Evolutionary conservation across 805 yeast species (phyloP).

Genomic region (Ogataea ganodermae): DNA sequence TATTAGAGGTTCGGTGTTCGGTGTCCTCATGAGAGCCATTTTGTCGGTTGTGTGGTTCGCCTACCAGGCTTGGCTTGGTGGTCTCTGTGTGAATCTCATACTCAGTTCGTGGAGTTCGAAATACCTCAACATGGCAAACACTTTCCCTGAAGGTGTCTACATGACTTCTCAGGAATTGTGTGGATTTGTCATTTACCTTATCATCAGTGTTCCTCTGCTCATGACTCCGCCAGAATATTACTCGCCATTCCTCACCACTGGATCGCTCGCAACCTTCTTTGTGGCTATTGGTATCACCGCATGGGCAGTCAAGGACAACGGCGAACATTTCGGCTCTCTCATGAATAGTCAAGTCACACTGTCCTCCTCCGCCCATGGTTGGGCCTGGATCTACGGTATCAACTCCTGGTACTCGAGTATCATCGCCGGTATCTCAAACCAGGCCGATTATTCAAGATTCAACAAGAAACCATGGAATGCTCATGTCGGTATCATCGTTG

Average conservation of each 20-base stretch:
- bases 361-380: conserved; percentile 28
- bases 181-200: conserved; percentile 46
- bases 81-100: conserved; percentile 43
- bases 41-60: conserved; percentile 50
- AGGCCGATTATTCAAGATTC: conserved; percentile 40
- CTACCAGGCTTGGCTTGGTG: conserved; percentile 49
- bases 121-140: conserved; percentile 42
- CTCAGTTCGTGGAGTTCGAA: conserved; percentile 41
- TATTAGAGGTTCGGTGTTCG: conserved; percentile 43
- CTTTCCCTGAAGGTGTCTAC: conserved; percentile 39
- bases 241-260: conserved; percentile 15
- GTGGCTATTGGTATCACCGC: conserved; percentile 20
- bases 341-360: conserved; percentile 12
- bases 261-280: conserved; percentile 16
- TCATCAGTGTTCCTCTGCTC: conserved; percentile 43
- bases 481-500: conserved; percentile 38
- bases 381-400: conserved; percentile 46
- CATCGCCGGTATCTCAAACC: conserved; percentile 42
- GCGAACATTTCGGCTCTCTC: conserved; percentile 13
- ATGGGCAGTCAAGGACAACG: conserved; percentile 19
- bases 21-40: conserved; percentile 43
- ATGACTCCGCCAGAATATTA: conserved; percentile 43
- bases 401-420: conserved; percentile 42
- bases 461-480: conserved; percentile 19
- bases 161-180: conserved; percentile 45